Percentiles rank a stretch among this genome's conserved stretches.
Evolutionary conservation across 495 filamentous ascomycete species (phyloP).

Genomic region (Aspergillus conjunctus): DNA sequence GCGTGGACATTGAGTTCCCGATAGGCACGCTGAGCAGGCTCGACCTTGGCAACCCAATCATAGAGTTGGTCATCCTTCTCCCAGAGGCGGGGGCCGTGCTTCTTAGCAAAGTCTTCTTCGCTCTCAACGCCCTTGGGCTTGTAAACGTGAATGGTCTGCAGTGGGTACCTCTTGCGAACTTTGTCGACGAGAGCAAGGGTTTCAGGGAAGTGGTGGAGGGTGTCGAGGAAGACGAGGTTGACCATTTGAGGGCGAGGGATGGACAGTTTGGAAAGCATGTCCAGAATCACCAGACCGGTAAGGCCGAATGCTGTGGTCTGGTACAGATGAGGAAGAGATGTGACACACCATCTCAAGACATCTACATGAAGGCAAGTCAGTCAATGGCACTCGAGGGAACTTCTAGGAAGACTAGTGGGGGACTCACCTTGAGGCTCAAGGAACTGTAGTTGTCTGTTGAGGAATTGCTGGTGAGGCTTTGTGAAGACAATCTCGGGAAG

Average conservation of each 20-base stretch:
- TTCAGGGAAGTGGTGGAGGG: slow-evolving; percentile 92
- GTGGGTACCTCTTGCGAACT: slow-evolving; percentile 73
- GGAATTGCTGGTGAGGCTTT: slow-evolving; percentile 80
- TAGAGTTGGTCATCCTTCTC: slow-evolving; percentile 84
- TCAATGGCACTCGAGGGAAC: slow-evolving; percentile 16
- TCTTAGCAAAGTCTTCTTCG: slow-evolving; percentile 72
- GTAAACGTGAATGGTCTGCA: slow-evolving; percentile 81
- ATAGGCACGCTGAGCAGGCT: slow-evolving; percentile 93
- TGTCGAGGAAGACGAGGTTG: slow-evolving; percentile 96
- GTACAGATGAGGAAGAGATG: slow-evolving; percentile 85
- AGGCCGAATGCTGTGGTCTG: slow-evolving; percentile 98
- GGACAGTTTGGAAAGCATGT: slow-evolving; percentile 90
- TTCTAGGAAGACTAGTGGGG: slow-evolving; percentile 1
- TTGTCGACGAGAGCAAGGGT: slow-evolving; percentile 81
- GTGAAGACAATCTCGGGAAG: slow-evolving; percentile 83
- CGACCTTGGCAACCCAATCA: slow-evolving; percentile 96
- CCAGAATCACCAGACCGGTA: slow-evolving; percentile 88
- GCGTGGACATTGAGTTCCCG: slow-evolving; percentile 84
- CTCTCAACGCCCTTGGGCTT: slow-evolving; percentile 74
- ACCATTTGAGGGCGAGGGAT: slow-evolving; percentile 66
- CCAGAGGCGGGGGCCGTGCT: slow-evolving; percentile 84
- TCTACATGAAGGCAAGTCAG: slow-evolving; percentile 53
- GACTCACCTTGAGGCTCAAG: slow-evolving; percentile 71
- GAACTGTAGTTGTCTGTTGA: slow-evolving; percentile 84
- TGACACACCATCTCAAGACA: slow-evolving; percentile 88